Evolutionary conservation across 768 basidiomycete species (phyloP).

Genomic region (Mycena leptocephala): DNA sequence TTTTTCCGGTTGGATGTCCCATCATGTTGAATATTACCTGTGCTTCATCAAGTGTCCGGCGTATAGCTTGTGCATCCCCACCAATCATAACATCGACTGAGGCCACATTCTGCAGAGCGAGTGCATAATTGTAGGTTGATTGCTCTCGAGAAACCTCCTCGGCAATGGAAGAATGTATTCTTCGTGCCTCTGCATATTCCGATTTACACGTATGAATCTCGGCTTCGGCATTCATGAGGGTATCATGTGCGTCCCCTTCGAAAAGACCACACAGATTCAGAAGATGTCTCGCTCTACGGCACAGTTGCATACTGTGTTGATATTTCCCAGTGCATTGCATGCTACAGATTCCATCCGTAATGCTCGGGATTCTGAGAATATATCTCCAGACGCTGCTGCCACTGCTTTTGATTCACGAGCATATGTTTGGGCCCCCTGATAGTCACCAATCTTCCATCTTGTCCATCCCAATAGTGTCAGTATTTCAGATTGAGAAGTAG

Average conservation of each 20-base stretch:
- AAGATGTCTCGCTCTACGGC: not conserved
- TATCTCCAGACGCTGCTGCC: not conserved
- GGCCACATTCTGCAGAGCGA: not conserved
- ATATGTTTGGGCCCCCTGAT: not conserved
- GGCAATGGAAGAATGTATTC: not conserved
- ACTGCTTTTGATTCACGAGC: not conserved
- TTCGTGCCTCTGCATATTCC: not conserved
- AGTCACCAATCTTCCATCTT: not conserved
- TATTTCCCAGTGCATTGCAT: not conserved
- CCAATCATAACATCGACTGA: not conserved
- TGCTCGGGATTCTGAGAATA: not conserved
- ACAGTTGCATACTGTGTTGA: not conserved
- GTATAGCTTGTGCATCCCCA: not conserved
- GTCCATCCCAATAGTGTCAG: not conserved
- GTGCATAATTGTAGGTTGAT: not conserved
- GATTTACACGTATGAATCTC: not conserved
- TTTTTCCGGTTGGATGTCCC: not conserved
- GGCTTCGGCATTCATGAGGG: not conserved
- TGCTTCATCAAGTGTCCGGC: not conserved
- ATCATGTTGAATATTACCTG: not conserved
- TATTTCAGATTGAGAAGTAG: not conserved
- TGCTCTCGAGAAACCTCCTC: not conserved
- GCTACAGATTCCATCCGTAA: not conserved
- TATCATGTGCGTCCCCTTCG: not conserved
- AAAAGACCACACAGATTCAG: not conserved